Percentiles rank a stretch among this genome's conserved stretches.
phyloP scores from a whole-genome alignment of 805 yeast species.

The Saccharomycopsis fibuligera region DNA sequence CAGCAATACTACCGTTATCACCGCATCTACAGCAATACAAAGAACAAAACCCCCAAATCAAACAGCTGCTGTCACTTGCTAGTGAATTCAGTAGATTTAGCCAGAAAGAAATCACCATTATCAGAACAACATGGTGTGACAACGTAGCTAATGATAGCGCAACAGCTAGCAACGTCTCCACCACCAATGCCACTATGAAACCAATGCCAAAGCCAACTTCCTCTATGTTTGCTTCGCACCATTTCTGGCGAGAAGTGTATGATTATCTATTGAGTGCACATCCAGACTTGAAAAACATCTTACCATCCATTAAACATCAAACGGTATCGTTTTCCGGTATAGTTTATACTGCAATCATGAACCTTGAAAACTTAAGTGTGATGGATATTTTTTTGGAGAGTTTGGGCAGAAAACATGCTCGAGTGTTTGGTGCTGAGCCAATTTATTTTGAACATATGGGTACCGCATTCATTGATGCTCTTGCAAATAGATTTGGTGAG shows the following conservation, averaged over 20 bases:
- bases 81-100: constrained; percentile 6
- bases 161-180: background rate
- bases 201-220: constrained; percentile 11
- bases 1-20: too few relatives aligned
- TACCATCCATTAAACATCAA: constrained; percentile 53
- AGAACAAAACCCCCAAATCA: too few relatives aligned
- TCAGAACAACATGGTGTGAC: constrained; percentile 16
- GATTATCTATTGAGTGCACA: constrained; percentile 41
- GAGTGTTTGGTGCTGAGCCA: constrained; percentile 51
- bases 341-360: constrained; percentile 44
- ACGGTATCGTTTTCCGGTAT: constrained; percentile 58
- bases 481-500: constrained; percentile 40
- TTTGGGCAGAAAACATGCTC: constrained; percentile 47
- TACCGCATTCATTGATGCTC: constrained; percentile 49
- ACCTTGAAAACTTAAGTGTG: constrained; percentile 41
- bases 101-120: constrained; percentile 14
- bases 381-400: constrained; percentile 44
- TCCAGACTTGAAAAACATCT: constrained; percentile 40
- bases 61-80: background rate
- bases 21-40: too few relatives aligned
- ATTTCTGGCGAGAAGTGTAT: constrained; percentile 51
- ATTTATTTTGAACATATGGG: constrained; percentile 53
- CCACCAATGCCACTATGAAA: background rate
- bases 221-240: constrained; percentile 34
- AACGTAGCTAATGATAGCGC: constrained; percentile 13